A percentile compares a stretch with the other conserved stretches of the same genome.
Evolutionary conservation across 139 green algal species (phyloP).

Genomic region (Mychonastes homosphaera): DNA sequence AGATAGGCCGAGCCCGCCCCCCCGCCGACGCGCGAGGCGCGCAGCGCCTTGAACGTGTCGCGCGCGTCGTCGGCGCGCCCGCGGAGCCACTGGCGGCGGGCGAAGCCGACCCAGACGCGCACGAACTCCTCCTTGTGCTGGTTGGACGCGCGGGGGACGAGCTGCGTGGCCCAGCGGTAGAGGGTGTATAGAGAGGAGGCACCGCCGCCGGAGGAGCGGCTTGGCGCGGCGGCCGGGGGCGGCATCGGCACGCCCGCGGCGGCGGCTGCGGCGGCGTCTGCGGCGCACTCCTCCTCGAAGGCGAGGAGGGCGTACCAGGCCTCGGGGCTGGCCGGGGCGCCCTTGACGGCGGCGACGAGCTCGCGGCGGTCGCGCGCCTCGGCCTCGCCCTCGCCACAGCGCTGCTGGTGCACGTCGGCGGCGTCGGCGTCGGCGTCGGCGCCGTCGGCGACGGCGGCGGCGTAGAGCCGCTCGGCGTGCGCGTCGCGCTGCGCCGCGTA

Average conservation of each 20-base stretch:
- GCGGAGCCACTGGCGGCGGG: slow-evolving; percentile 56
- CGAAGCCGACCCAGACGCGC: slow-evolving; percentile 64
- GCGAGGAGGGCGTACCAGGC: slow-evolving; percentile 45
- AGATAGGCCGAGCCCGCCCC: slow-evolving; percentile 32
- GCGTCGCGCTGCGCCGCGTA: background rate
- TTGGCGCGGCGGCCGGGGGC: background rate
- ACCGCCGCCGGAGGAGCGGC: too few species aligned
- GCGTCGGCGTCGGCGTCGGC: too few species aligned
- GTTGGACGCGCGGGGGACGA: slow-evolving; percentile 50
- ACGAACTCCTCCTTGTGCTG: slow-evolving; percentile 48
- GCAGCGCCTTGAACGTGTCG: slow-evolving; percentile 79
- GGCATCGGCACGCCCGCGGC: background rate
- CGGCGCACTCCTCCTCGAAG: slow-evolving; percentile 30
- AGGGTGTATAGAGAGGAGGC: slow-evolving; percentile 62
- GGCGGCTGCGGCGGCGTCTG: background rate
- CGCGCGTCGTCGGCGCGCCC: slow-evolving; percentile 55
- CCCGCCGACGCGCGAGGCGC: slow-evolving; percentile 54
- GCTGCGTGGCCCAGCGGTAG: slow-evolving; percentile 55
- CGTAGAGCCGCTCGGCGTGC: too few species aligned
- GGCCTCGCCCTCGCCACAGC: too few species aligned
- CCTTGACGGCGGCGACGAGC: slow-evolving; percentile 29
- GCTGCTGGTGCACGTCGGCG: too few species aligned
- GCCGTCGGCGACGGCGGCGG: too few species aligned
- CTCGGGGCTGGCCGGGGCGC: slow-evolving; percentile 24
- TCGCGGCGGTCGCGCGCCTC: background rate